phyloP scores from a whole-genome alignment of 106 monocot genomes.

The Ottelia alismoides region DNA sequence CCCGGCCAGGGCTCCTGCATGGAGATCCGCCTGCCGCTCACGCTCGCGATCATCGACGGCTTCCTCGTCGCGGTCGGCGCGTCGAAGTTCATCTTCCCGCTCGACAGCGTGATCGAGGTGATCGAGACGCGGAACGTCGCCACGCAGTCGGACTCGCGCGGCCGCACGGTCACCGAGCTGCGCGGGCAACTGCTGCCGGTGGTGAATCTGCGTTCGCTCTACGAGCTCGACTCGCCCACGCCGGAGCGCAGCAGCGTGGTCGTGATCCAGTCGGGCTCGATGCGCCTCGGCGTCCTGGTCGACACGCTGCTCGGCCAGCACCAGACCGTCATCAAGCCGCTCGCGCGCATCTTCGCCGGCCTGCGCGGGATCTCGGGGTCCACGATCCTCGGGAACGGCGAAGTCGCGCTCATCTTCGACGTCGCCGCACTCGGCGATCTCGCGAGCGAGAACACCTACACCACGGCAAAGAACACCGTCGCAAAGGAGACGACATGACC shows the following conservation, averaged over 20 bases:
- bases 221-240: no score
- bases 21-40: neutral
- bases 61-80: neutral
- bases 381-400: neutral
- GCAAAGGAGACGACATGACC: no score
- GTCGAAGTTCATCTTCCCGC: neutral
- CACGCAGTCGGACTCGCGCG: no score
- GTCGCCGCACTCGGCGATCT: neutral
- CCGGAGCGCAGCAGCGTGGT: neutral
- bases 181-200: no score
- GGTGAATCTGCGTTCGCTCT: neutral
- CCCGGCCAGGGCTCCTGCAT: no score
- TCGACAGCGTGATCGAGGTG: neutral
- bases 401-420: neutral
- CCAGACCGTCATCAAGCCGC: neutral
- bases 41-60: neutral
- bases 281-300: no score
- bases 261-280: neutral
- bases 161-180: neutral
- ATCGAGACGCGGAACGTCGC: no score
- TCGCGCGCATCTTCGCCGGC: no score
- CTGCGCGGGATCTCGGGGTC: no score
- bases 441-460: no score
- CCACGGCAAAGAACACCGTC: no score
- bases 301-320: neutral